Evolutionary conservation across 1,284 basidiomycete species (phyloP), one percentile per base, ranked within the genome.

Genomic region (Puccinia sorghi): DNA sequence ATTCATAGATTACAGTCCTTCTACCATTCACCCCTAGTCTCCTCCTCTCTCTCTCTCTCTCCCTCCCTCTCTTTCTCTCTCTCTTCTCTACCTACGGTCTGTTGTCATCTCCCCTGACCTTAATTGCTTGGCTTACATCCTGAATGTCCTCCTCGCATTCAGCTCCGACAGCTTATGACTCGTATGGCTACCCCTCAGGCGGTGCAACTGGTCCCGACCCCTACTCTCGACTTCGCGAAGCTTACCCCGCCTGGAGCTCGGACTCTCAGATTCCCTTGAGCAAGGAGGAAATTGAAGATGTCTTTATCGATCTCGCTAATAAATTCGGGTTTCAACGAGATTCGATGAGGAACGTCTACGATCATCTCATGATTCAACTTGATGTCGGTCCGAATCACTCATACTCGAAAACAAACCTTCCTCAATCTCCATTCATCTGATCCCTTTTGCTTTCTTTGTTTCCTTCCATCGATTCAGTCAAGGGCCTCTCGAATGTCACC

Each of bases 211-310:
- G 57, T 2, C 37, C 78, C 41, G 78, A 73, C 43, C 72, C 78
- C 25, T 79, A 79, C 61, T 76, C 72, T 37, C 71, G 73, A 22
- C 72, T 80, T 39, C 88, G 88, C 64, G 93, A 96, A 82, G 89
- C 92, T 22, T 95, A 96, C 82, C 94, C 96, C 0, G 93, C 94
- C 0, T 98, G 97, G 96, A 59, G 57, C 20, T 86, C 90, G 57
- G 94, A 97, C 80, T 90, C 93, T 72, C 90, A 94, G 82, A 97
- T 97, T 80, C 96, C 96, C 15, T 87, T 99, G 13, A 94, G 94
- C 46, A 98, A 97, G 87, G 96, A 99, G 83, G 97, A 99, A 87
- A 98, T 99, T 80, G 96, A 99, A 86, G 96, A 99, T 84, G 93
- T 99, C 75, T 94, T 99, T 84, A 90, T 98, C 80, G 97, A 99